These are phyloP conservation scores for Ceriops tagal DNA, from an alignment of 345 rosid species.

Conservation along the genomic window DNA sequence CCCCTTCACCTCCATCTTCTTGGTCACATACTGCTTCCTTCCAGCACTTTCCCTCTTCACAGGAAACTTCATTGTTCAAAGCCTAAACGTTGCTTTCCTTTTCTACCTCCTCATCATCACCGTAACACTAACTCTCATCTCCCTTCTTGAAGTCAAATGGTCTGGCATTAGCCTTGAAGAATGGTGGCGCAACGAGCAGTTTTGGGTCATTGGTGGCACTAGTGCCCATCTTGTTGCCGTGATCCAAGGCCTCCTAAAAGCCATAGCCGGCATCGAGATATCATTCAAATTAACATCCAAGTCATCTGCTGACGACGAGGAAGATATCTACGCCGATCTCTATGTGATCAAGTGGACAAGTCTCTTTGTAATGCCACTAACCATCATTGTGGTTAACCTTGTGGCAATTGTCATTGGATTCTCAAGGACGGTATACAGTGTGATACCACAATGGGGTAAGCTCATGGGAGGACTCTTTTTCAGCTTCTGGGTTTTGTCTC, in stretches of 20 bases:
- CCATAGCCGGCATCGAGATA: conserved; percentile 75
- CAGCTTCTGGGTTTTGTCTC: conserved; percentile 86
- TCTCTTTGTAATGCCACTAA: conserved; percentile 72
- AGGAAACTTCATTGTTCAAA: conserved; percentile 67
- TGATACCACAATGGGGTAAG: conserved; percentile 88
- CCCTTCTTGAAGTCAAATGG: conserved; percentile 89
- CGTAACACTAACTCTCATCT: conserved; percentile 52
- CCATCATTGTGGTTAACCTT: conserved; percentile 65
- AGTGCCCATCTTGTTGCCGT: conserved; percentile 89
- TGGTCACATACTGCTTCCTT: conserved; percentile 76
- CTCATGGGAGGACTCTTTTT: conserved; percentile 75
- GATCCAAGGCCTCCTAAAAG: conserved; percentile 79
- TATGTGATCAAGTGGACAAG: conserved; percentile 89
- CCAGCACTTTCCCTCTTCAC: conserved; percentile 82
- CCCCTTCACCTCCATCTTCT: conserved; percentile 81
- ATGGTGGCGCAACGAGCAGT: conserved; percentile 92
- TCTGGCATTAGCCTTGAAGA: conserved; percentile 80
- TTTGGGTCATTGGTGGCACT: conserved; percentile 89
- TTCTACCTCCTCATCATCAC: conserved; percentile 63
- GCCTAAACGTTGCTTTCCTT: conserved; percentile 59
- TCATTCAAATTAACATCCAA: conserved; percentile 77
- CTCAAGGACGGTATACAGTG: conserved; percentile 70
- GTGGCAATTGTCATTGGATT: conserved; percentile 65
- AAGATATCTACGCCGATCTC: conserved; percentile 69
- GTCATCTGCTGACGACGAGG: conserved; percentile 67